A percentile compares a stretch with the other conserved stretches of the same genome.
phyloP scores from a whole-genome alignment of 768 basidiomycete genomes.

The Paxillus rubicundulus region DNA sequence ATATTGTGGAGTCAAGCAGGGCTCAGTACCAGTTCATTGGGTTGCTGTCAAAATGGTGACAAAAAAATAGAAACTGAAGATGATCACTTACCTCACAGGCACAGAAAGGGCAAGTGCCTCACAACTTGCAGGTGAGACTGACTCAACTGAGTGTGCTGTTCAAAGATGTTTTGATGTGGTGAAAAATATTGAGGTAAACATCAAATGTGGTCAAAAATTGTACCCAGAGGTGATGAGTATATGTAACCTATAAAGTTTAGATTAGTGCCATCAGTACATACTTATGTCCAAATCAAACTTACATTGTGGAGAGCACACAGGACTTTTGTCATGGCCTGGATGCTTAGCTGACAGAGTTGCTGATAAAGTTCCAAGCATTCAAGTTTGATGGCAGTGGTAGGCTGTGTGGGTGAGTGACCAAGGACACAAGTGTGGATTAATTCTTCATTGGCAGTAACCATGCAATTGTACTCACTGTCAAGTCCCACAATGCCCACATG shows the following conservation, averaged over 20 bases:
- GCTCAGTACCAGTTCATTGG: conserved; percentile 26
- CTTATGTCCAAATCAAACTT: background rate
- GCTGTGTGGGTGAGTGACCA: background rate
- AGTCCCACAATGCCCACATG: background rate
- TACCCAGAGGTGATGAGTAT: background rate
- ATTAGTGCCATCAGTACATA: no score
- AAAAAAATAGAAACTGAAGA: no score
- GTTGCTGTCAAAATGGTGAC: background rate
- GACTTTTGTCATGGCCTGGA: background rate
- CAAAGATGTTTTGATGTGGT: background rate
- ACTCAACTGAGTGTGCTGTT: no score
- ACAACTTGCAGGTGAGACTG: no score
- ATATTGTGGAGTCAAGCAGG: conserved; percentile 25
- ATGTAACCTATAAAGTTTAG: background rate
- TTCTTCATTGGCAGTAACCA: background rate
- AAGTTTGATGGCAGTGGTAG: background rate
- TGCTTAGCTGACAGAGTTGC: background rate
- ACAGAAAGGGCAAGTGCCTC: no score
- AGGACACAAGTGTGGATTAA: background rate
- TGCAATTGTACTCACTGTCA: background rate
- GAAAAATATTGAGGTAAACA: background rate
- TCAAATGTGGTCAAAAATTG: background rate
- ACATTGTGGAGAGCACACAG: background rate
- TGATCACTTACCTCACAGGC: no score
- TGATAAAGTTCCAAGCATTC: background rate